phyloP scores from a whole-genome alignment of 768 basidiomycete species.

The Boletus rufocinnamomeus region DNA sequence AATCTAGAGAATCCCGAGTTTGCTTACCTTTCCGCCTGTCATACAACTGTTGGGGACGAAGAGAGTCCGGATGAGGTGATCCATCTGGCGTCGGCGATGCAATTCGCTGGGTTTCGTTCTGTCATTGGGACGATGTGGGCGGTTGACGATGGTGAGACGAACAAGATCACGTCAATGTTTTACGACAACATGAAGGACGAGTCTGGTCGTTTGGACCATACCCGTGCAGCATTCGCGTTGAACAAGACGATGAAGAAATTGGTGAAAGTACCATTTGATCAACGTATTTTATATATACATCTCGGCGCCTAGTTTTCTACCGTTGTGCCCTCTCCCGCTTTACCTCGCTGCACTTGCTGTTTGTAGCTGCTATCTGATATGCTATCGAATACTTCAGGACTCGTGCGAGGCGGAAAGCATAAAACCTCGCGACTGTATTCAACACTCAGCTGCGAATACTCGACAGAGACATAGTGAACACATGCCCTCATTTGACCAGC shows the following conservation, averaged over 20 bases:
- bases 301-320: background rate
- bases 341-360: background rate
- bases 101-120: too few species aligned
- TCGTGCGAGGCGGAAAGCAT: too few species aligned
- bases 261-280: background rate
- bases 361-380: background rate
- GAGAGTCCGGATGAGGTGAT: too few species aligned
- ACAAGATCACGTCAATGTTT: background rate
- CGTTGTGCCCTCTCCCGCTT: background rate
- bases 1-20: too few species aligned
- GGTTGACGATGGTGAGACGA: background rate
- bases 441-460: too few species aligned
- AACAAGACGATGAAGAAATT: background rate
- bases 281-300: background rate
- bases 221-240: constrained; percentile 2
- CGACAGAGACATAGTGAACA: too few species aligned
- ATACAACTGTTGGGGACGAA: too few species aligned
- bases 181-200: background rate
- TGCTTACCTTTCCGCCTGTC: too few species aligned
- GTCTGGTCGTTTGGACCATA: background rate
- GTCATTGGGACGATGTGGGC: constrained; percentile 7
- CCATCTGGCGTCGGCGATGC: too few species aligned
- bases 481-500: too few species aligned
- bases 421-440: background rate
- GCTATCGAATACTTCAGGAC: background rate